Base-by-base conservation (phyloP, 2,329 filamentous ascomycete species). In the Aspergillus floridensis region DNA sequence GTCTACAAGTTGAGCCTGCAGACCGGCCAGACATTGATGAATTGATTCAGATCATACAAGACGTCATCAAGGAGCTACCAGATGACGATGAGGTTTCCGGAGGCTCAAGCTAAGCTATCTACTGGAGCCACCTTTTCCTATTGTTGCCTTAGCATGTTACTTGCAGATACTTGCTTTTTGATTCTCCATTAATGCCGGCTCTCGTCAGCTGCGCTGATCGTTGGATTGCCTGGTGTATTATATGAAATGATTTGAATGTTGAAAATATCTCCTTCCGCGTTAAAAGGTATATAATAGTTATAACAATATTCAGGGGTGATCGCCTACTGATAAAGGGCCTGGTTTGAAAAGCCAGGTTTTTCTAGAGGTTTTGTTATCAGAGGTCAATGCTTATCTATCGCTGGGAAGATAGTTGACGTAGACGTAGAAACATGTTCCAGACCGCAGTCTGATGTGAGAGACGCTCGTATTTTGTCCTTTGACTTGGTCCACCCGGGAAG, bases 11-110 rank as follows among this genome's bases (percentile, higher is more conserved):
- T 29, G 95, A 99, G 79, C 90, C 93, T 0, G 84, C 84, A 3
- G 93, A 98, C 73, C 81, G 95, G 64, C 95, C 95, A 16, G 90
- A 96, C 76, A 88, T 96, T 60, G 86, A 92, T 68, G 88, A 95
- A 76, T 78, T 97, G 74, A 95, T 96, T 66, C 77, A 79, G 49
- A 84, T 95, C 73, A 87, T 96, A n/a, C 86, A 93, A 74, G 80
- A 80, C 16, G 89, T 91, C 21, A 84, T 96, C 68, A 82, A 84
- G 35, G 80, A 83, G 57, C 73, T 92, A 64, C 88, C 89, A 0
- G 86, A 88, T 57, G 88, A 89, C 70, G 85, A 76, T 49, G 69
- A 67, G n/a, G 60, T 65, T 50, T 65, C 66, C 3, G 61, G 70
- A 35, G 57, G 68, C 12, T 72, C 70, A 10, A 64, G 60, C 55